phyloP scores from a whole-genome alignment of 176 grass and related monocot species.

The Dendrocalamus sinicus region DNA sequence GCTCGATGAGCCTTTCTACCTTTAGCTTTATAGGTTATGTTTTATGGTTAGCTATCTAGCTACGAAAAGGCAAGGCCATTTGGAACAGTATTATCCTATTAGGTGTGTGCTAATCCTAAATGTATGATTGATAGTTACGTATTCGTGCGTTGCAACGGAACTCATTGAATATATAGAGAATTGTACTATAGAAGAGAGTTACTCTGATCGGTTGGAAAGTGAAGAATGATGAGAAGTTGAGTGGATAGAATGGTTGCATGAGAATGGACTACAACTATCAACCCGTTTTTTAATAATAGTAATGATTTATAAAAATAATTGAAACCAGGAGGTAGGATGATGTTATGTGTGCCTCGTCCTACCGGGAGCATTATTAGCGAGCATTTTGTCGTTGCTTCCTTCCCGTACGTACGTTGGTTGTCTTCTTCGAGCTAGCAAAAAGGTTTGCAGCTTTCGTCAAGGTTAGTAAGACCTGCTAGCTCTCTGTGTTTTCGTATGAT shows the following conservation, averaged over 20 bases:
- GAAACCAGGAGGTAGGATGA: neutral
- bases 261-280: too few species aligned
- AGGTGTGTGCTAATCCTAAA: neutral
- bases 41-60: neutral
- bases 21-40: neutral
- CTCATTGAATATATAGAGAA: too few species aligned
- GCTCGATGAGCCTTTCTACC: too few species aligned
- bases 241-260: too few species aligned
- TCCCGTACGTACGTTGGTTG: neutral
- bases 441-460: neutral
- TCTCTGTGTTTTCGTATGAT: neutral
- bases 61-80: neutral
- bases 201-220: too few species aligned
- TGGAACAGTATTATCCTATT: neutral
- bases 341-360: neutral
- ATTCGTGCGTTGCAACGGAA: too few species aligned
- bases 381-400: neutral
- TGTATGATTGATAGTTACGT: neutral
- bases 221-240: too few species aligned
- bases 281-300: too few species aligned
- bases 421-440: neutral
- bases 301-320: neutral
- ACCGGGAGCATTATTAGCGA: neutral
- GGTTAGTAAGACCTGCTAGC: neutral
- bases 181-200: too few species aligned